Conservation (phyloP, 345 rosid species). For the Eucalyptus virginea region DNA sequence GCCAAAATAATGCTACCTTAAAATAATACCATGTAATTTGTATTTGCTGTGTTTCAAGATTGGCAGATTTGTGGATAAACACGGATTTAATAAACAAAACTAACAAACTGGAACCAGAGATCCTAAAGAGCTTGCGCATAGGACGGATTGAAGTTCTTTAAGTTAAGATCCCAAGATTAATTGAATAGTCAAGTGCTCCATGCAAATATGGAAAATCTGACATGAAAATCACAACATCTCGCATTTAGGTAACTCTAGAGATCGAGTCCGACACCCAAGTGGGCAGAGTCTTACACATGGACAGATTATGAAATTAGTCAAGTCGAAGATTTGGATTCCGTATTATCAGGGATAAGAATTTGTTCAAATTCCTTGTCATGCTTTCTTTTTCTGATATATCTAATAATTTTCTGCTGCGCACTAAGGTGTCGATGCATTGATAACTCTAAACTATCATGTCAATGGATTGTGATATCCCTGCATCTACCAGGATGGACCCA, state of each 20-base stretch:
- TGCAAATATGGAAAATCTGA: not conserved
- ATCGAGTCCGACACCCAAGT: not conserved
- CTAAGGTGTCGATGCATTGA: not conserved
- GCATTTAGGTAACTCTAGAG: not conserved
- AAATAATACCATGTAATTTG: not conserved
- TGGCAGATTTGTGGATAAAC: not conserved
- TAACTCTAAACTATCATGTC: not conserved
- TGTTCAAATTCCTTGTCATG: not conserved
- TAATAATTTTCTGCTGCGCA: not conserved
- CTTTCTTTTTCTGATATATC: not conserved
- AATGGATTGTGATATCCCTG: not conserved
- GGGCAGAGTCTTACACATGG: not conserved
- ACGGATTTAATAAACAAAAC: not conserved
- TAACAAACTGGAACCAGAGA: not conserved
- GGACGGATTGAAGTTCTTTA: not conserved
- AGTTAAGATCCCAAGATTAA: not conserved
- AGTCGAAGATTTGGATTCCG: not conserved
- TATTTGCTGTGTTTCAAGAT: not conserved
- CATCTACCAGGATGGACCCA: not conserved
- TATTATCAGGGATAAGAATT: not conserved
- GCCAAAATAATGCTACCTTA: not conserved
- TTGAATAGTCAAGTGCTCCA: not conserved
- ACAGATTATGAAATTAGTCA: not conserved
- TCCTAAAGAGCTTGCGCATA: not conserved
- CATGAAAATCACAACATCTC: not conserved